Conservation (phyloP, 495 filamentous ascomycete species). For the Podospora pseudoanserina region DNA sequence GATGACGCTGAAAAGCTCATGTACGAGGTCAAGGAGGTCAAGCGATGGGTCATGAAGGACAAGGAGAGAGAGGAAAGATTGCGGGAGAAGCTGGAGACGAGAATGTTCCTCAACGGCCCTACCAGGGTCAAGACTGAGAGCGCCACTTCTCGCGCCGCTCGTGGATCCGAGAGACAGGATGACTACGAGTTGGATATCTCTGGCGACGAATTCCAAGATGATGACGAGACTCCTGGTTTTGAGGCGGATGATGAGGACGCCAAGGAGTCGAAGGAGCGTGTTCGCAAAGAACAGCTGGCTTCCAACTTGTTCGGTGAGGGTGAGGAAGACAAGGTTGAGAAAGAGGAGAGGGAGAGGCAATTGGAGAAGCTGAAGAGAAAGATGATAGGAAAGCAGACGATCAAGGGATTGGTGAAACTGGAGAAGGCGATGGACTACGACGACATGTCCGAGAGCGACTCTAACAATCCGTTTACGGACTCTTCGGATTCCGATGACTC, state of each 20-base stretch:
- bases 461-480: constrained; percentile 60
- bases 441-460: constrained; percentile 54
- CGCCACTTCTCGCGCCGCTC: constrained; percentile 46
- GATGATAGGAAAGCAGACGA: constrained; percentile 67
- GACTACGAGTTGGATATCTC: constrained; percentile 60
- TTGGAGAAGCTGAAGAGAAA: constrained; percentile 63
- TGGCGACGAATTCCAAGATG: constrained; percentile 53
- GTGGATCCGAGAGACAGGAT: constrained; percentile 51
- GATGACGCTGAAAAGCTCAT: constrained; percentile 84
- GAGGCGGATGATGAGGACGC: constrained; percentile 83
- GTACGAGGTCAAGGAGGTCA: constrained; percentile 43
- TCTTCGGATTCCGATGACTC: constrained; percentile 41
- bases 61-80: constrained; percentile 53
- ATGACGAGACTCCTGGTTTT: constrained; percentile 79
- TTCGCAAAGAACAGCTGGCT: constrained; percentile 81
- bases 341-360: constrained; percentile 67
- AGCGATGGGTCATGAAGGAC: constrained; percentile 72
- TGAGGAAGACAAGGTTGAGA: constrained; percentile 80
- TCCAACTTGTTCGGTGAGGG: constrained; percentile 84
- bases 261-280: constrained; percentile 78
- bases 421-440: constrained; percentile 86
- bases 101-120: constrained; percentile 40
- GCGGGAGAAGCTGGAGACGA: constrained; percentile 48
- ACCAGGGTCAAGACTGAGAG: constrained; percentile 52
- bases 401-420: constrained; percentile 74